These are phyloP conservation scores for Pythium utonaiense DNA, from an alignment of 352 stramenopile species.

Conservation along the genomic window DNA sequence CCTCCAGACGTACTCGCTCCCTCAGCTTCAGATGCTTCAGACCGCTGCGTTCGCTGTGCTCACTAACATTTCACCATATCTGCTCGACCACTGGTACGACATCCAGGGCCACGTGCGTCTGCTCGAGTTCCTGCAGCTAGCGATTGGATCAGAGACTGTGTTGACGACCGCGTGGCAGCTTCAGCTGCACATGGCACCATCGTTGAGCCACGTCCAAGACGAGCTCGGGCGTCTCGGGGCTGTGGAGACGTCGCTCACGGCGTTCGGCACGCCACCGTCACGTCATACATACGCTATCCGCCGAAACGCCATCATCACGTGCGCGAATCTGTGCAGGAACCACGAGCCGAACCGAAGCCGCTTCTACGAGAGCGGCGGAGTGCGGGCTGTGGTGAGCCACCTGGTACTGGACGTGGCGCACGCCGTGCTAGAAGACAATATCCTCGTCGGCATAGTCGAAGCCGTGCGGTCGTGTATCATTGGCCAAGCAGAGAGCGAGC, in stretches of 20 bases:
- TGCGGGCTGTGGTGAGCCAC: conserved; percentile 37
- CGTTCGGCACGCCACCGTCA: conserved; percentile 43
- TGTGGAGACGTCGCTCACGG: conserved; percentile 47
- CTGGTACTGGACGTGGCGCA: conserved; percentile 50
- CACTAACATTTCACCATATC: conserved; percentile 43
- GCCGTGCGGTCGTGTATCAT: conserved; percentile 63
- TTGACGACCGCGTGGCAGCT: conserved; percentile 49
- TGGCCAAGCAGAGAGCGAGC: conserved; percentile 48
- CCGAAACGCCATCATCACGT: conserved; percentile 58
- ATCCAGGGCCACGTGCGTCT: conserved; percentile 42
- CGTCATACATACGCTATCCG: conserved; percentile 58
- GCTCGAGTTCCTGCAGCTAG: conserved; percentile 47
- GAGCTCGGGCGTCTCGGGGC: conserved; percentile 42
- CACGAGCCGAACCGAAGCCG: conserved; percentile 45
- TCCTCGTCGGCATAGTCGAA: conserved; percentile 61
- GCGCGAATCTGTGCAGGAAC: conserved; percentile 50
- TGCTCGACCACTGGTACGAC: conserved; percentile 61
- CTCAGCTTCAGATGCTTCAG: conserved; percentile 55
- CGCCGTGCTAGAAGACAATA: conserved; percentile 61
- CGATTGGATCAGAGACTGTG: conserved; percentile 32
- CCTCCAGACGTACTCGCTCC: conserved; percentile 34
- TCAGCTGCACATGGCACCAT: conserved; percentile 41
- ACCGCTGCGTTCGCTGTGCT: conserved; percentile 54
- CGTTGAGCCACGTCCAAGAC: conserved; percentile 33
- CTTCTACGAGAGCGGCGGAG: conserved; percentile 48